A percentile compares a stretch with the other conserved stretches of the same genome.
Evolutionary conservation across 306 rosid species (phyloP).

Genomic region (Pterocarpus macrocarpus): DNA sequence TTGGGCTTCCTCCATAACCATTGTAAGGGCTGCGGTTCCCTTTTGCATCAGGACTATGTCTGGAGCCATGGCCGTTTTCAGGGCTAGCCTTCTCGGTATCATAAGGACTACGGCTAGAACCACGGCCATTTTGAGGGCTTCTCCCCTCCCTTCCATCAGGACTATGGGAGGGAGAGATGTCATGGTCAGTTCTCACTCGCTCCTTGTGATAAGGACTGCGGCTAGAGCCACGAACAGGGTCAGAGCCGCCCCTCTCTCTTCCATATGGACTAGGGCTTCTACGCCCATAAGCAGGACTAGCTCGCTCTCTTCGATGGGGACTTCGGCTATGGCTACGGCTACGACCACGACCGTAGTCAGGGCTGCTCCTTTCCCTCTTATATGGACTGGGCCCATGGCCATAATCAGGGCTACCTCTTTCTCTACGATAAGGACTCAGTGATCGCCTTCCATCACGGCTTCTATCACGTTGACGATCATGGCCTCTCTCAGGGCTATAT

Average conservation of each 20-base stretch:
- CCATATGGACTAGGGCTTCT: constrained; percentile 69
- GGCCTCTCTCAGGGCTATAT: constrained; percentile 81
- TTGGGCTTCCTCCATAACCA: constrained; percentile 67
- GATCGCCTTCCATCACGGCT: constrained; percentile 86
- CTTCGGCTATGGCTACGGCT: constrained; percentile 68
- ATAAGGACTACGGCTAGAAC: constrained; percentile 59
- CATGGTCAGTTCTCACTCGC: constrained; percentile 49
- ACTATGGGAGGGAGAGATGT: constrained; percentile 56
- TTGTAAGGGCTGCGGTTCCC: constrained; percentile 63
- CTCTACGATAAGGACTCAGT: constrained; percentile 86
- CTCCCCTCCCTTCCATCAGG: constrained; percentile 55
- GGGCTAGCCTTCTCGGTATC: constrained; percentile 65
- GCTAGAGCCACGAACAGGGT: constrained; percentile 53
- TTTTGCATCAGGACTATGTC: constrained; percentile 60
- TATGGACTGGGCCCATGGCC: constrained; percentile 84
- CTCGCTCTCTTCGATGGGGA: constrained; percentile 67
- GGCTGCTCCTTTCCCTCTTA: constrained; percentile 78
- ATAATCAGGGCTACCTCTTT: constrained; percentile 98
- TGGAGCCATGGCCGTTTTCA: constrained; percentile 62
- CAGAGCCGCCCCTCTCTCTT: constrained; percentile 67
- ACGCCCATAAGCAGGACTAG: constrained; percentile 71
- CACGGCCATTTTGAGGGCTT: constrained; percentile 55
- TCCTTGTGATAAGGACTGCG: constrained; percentile 61
- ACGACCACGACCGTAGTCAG: constrained; percentile 86
- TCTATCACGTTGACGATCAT: constrained; percentile 72